Evolutionary conservation across 306 rosid genomes (phyloP).

Genomic region (Gastrolobium villosum): DNA sequence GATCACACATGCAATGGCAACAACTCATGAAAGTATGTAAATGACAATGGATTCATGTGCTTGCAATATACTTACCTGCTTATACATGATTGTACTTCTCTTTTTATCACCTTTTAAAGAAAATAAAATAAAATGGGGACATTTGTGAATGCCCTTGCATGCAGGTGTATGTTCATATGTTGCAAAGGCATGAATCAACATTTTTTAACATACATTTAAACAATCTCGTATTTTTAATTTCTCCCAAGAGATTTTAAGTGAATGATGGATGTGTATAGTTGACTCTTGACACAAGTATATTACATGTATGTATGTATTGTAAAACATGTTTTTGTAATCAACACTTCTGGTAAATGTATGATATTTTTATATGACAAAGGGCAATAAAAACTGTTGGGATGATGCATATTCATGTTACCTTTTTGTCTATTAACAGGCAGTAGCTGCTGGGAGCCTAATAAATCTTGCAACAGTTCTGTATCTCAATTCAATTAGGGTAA

Average conservation of each 20-base stretch:
- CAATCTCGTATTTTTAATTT: conserved; percentile 5
- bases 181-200: conserved; percentile 4
- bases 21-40: conserved; percentile 30
- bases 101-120: conserved; percentile 14
- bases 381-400: conserved; percentile 27
- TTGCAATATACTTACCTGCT: neutral
- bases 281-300: conserved; percentile 25
- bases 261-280: conserved; percentile 22
- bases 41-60: conserved; percentile 19
- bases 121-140: conserved; percentile 5
- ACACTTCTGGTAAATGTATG: neutral
- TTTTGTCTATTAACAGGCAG: conserved; percentile 72
- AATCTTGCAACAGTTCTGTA: conserved; percentile 93
- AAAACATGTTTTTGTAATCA: conserved; percentile 15
- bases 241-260: conserved; percentile 14
- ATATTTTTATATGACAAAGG: conserved; percentile 18
- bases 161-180: conserved; percentile 31
- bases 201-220: neutral
- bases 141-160: conserved; percentile 34
- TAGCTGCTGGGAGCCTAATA: conserved; percentile 95
- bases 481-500: conserved; percentile 83
- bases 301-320: conserved; percentile 6
- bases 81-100: conserved; percentile 3
- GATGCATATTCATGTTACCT: conserved; percentile 41
- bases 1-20: conserved; percentile 20